These are phyloP conservation scores for Guadua angustifolia DNA, from an alignment of 176 grass and related monocot genomes.

Conservation along the genomic window DNA sequence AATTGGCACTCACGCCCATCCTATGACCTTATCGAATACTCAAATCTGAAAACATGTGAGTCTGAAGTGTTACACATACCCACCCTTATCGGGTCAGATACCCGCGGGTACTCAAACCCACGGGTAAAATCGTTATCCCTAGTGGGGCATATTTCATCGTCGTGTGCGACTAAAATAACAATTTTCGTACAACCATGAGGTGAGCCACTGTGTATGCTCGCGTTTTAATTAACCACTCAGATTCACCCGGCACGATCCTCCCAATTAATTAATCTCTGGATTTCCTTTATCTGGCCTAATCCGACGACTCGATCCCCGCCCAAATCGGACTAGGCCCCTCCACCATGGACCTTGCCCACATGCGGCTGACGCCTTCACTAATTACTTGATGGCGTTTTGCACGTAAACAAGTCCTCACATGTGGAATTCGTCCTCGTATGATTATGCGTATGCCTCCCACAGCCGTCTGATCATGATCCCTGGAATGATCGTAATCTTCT, in stretches of 20 bases:
- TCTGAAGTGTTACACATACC: too few relatives aligned
- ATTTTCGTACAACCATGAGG: not conserved
- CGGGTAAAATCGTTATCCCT: too few relatives aligned
- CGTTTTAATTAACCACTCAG: not conserved
- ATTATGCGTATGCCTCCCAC: too few relatives aligned
- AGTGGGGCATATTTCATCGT: not conserved
- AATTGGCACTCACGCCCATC: too few relatives aligned
- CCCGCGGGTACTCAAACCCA: too few relatives aligned
- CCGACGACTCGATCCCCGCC: constrained; percentile 18
- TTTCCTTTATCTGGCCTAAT: constrained; percentile 50
- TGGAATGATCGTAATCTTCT: too few relatives aligned
- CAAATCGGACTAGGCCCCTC: constrained; percentile 29
- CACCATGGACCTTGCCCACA: constrained; percentile 20
- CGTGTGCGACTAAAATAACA: not conserved
- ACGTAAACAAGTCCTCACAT: too few relatives aligned
- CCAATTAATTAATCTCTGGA: constrained; percentile 13
- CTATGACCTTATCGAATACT: too few relatives aligned
- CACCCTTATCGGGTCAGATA: too few relatives aligned
- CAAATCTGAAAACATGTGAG: too few relatives aligned
- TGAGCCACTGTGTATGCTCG: not conserved
- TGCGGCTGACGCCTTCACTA: not conserved
- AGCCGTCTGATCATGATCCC: too few relatives aligned
- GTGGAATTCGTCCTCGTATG: too few relatives aligned
- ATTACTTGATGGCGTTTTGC: not conserved
- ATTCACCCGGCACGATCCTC: not conserved